Evolutionary conservation across 176 grass and related monocot genomes (phyloP).

Genomic region (Triticum urartu): DNA sequence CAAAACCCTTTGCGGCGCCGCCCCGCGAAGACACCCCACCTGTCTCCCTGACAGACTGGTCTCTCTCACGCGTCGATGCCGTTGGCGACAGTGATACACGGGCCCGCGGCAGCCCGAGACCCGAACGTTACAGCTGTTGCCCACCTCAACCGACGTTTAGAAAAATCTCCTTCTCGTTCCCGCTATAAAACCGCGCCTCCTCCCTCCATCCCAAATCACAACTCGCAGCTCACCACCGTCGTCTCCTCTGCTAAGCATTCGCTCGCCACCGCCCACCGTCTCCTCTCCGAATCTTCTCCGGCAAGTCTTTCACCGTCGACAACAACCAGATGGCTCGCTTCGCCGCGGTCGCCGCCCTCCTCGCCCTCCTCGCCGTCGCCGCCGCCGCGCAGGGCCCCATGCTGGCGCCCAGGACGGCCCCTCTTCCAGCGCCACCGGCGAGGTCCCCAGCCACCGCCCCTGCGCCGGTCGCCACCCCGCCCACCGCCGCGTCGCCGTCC

Average conservation of each 20-base stretch:
- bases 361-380: constrained; percentile 29
- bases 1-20: not conserved
- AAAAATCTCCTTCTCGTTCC: not conserved
- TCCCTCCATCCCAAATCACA: not conserved
- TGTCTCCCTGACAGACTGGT: not conserved
- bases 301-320: not conserved
- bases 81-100: not conserved
- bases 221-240: not conserved
- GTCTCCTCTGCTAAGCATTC: not conserved
- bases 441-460: constrained; percentile 34
- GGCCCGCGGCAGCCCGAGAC: not conserved
- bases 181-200: constrained; percentile 18
- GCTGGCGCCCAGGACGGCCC: constrained; percentile 41
- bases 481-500: constrained; percentile 24
- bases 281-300: not conserved
- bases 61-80: not conserved
- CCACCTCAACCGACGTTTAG: not conserved
- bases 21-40: not conserved
- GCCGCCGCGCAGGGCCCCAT: constrained; percentile 42
- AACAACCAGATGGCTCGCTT: not conserved
- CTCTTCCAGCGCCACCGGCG: constrained; percentile 33
- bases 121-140: not conserved
- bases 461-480: constrained; percentile 5
- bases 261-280: not conserved
- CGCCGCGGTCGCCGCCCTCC: constrained; percentile 24